These are phyloP conservation scores for Cyberlindnera sargentensis DNA, from an alignment of 805 yeast species.

Conservation along the genomic window DNA sequence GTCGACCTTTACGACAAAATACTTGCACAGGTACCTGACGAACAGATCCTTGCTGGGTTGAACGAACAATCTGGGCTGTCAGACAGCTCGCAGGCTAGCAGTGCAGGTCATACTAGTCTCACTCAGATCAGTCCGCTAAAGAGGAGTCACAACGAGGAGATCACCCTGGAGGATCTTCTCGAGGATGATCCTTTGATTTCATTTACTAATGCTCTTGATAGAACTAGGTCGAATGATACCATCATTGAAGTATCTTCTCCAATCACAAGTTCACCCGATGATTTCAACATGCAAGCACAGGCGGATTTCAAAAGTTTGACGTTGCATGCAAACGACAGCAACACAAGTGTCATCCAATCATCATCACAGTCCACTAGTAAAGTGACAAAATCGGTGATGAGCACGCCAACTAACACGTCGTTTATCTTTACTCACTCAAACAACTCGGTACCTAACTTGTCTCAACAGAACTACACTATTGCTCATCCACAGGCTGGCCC, in stretches of 20 bases:
- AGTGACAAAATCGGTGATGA: neutral
- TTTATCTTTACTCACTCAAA: neutral
- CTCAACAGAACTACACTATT: neutral
- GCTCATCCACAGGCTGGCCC: conserved; percentile 1
- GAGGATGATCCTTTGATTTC: conserved; percentile 24
- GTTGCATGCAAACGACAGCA: neutral
- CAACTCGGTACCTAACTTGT: neutral
- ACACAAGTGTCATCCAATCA: conserved; percentile 4
- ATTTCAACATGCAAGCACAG: neutral
- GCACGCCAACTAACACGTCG: neutral
- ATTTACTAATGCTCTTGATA: conserved; percentile 20
- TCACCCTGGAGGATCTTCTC: conserved; percentile 19
- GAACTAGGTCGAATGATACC: conserved; percentile 24
- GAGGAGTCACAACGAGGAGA: conserved; percentile 4
- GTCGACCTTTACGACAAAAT: conserved; percentile 12
- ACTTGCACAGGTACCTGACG: conserved; percentile 14
- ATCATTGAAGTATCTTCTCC: conserved; percentile 19
- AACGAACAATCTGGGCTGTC: conserved; percentile 9
- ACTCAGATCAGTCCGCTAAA: neutral
- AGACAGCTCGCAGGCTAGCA: neutral
- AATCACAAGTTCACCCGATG: conserved; percentile 1
- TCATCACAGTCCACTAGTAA: neutral
- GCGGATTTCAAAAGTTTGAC: neutral
- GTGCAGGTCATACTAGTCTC: conserved; percentile 7
- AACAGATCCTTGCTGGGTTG: conserved; percentile 16